Percentiles rank a stretch among this genome's conserved stretches.
These are phyloP conservation scores for Leavenworthia alabamica DNA, from an alignment of 345 rosid species.

Conservation along the genomic window DNA sequence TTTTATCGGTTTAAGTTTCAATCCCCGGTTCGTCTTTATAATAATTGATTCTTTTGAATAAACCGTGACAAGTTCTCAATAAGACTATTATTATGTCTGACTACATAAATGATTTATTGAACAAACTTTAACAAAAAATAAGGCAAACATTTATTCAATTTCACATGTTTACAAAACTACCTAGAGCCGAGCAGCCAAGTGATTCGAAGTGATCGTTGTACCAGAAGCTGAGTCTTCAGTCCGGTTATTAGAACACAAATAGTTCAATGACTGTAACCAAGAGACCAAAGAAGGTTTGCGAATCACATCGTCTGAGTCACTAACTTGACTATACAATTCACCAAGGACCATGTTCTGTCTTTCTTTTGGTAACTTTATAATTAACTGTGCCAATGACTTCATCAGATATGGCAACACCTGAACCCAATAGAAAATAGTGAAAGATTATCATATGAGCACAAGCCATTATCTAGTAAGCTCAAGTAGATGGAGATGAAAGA, in stretches of 20 bases:
- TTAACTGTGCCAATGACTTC: conserved; percentile 67
- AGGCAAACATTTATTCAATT: background rate
- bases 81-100: background rate
- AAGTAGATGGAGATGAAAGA: background rate
- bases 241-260: conserved; percentile 45
- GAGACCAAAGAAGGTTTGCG: conserved; percentile 84
- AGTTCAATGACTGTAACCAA: conserved; percentile 81
- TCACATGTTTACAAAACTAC: conserved; percentile 2
- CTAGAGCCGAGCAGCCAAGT: conserved; percentile 41
- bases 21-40: background rate
- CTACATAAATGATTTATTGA: background rate
- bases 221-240: conserved; percentile 23
- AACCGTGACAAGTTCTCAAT: background rate
- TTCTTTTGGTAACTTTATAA: conserved; percentile 61
- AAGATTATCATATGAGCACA: background rate
- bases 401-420: conserved; percentile 77
- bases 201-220: conserved; percentile 14
- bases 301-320: conserved; percentile 88
- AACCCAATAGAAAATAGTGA: conserved; percentile 6
- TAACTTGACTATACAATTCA: conserved; percentile 68
- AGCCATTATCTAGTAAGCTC: background rate
- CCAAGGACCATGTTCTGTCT: conserved; percentile 71
- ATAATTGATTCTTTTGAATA: no score
- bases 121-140: background rate
- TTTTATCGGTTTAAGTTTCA: background rate